phyloP scores from a whole-genome alignment of 2,329 filamentous ascomycete genomes.

The Penicillium sp. region DNA sequence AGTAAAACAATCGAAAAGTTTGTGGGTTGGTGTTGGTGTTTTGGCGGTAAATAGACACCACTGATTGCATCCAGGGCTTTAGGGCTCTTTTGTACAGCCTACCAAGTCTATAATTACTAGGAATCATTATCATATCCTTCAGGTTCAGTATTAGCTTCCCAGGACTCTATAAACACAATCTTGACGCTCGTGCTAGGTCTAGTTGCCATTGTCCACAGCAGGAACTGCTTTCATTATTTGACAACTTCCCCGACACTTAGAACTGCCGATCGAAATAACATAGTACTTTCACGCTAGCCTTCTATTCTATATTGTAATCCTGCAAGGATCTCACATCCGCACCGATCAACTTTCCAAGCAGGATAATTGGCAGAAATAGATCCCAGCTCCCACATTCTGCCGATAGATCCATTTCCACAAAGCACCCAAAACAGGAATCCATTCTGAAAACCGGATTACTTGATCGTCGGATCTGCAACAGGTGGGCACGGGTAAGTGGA shows the following conservation, averaged over 20 bases:
- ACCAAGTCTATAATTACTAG: neutral
- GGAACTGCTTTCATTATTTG: neutral
- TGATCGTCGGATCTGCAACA: conserved; percentile 13
- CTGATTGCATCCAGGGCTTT: conserved; percentile 1
- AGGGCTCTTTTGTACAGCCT: neutral
- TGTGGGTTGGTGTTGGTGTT: neutral
- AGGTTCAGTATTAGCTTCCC: neutral
- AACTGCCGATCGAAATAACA: neutral
- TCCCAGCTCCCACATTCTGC: conserved; percentile 6
- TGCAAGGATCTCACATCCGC: neutral
- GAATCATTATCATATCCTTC: conserved; percentile 1
- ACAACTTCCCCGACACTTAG: neutral
- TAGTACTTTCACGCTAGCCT: neutral
- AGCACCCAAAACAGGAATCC: conserved; percentile 13
- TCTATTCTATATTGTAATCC: neutral
- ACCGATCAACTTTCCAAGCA: neutral
- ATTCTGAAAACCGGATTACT: conserved; percentile 16
- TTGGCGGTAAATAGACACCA: conserved; percentile 3
- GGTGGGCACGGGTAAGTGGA: neutral
- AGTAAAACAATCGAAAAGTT: conserved; percentile 3
- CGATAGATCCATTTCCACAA: conserved; percentile 8
- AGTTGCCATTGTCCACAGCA: neutral
- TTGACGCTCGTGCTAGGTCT: neutral
- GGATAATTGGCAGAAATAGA: conserved; percentile 2
- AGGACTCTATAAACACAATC: neutral